Base-by-base conservation (phyloP, 73 alveolate genomes). In the Paramecium primaurelia region DNA sequence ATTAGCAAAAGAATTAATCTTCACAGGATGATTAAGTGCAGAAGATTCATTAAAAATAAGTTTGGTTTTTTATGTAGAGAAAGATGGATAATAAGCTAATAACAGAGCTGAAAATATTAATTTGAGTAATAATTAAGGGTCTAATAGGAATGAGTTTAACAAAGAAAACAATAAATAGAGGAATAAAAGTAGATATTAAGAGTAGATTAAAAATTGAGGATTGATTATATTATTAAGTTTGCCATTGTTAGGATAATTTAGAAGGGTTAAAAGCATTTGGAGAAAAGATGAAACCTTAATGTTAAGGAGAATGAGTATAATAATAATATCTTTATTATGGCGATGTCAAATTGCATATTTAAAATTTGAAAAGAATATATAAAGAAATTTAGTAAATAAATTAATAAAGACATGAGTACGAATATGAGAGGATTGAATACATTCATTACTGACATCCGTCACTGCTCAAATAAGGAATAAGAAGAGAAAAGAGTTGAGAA, bases 401-500 rank as follows among this genome's bases (percentile, higher is more conserved):
- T 30, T 26, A 64, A 11, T 26, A 12, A 30, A 30, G 83, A 12
- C 40, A 80, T 80, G 91, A 44, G 73, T 34, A 80, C 91, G 9
- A 80, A 59, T 54, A 98, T 98, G 97, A 86, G 98, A 92, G 99
- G 99, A 9, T 96, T 98, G 94, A 95, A 98, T 59, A 92, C 97
- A 85, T 98, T 98, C 93, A 97, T 98, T n/a, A 97, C 98, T 60
- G 99, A 98, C 92, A 97, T 98, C 25, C 89, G 99, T 58, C 97
- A 97, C 92, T 98, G 99, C 96, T 88, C 95, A 86, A 97, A 95
- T 85, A 98, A 98, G 91, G 99, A 98, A 71, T 95, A 98, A 92
- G 99, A 98, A 94, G 98, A 95, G 54, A 98, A 97, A 94, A 83
- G 98, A 28, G 99, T 98, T 10, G 99, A 96, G 92, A 98, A 96